Base-by-base conservation (phyloP, 2,329 filamentous ascomycete species). In the Trichophyton simii region DNA sequence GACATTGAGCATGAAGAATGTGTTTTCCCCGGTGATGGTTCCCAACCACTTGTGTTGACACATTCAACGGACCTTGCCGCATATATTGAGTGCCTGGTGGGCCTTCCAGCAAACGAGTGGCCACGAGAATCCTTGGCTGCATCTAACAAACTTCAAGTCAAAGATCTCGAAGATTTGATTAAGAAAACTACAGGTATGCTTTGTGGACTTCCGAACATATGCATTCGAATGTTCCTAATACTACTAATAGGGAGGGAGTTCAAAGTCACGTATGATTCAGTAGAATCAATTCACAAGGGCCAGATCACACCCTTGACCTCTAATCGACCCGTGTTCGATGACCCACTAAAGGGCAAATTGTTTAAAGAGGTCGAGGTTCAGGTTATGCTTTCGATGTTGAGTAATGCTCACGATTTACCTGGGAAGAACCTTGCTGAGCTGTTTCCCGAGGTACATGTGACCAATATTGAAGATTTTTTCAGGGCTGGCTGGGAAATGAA, bases 311-410 rank as follows among this genome's bases (percentile, higher is more conserved):
- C 54, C 9, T 18, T 57, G 3, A 25, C 54, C 25, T 57, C 54
- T 57, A 57, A 57, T n/a, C 15, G 34, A n/a, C 22, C 31, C 7
- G 18, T 57, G 15, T 57, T 57, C 8, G 31, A 57, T 13, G 54
- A 57, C 34, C 54, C 54, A 9, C 25, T 13, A n/a, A 57, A 57
- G 15, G 54, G 54, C n/a, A 15, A 57, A 20, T 20, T 57, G 31
- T 57, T 31, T 15, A 31, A 31, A 15, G 54, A 57, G 28, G 31
- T 57, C n/a, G 54, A 57, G 36, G 2, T 38, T 20, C 54, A 57
- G 15, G 54, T 57, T 15, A 57, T 57, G 54, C 54, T 57, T 41
- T 57, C 54, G 13, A 57, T 57, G 54, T 34, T 57, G 54, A 57
- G 54, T n/a, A 4, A 38, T 22, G 54, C 54, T 3, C 54, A 57